Evolutionary conservation across 1,284 basidiomycete species (phyloP), one percentile per base, ranked within the genome.

Genomic region (Ceratobasidium sp.): DNA sequence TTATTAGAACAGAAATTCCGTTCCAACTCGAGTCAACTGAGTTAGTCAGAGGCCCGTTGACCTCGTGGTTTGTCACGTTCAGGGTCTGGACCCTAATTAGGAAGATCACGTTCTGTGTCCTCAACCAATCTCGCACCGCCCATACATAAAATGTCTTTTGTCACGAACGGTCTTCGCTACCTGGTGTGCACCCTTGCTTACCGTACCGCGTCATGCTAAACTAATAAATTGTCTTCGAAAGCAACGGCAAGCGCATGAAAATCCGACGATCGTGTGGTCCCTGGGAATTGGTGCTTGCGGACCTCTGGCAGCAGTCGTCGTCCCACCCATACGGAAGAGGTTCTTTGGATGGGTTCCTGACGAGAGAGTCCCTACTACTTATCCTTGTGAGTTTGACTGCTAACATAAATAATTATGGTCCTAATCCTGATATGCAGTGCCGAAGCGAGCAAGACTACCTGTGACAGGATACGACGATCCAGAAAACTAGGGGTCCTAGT

Each of bases 201-300:
- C 42, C 52, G 22, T 27, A 25, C 52, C 2, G 20, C 47, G 20
- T 8, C 22, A 25, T 2, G 40, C 20, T 38, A 47, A 31, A 43
- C 62, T 20, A 45, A 25, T 52, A 6, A 15, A 20, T 56, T 52
- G 20, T 13, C 20, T 17, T 58, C 22, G 22, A 52, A 73, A 88
- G 86, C 87, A 87, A 85, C 87, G 90, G 71, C 86, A 90, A 76
- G 93, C 94, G 40, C 96, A 98, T 82, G 94, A 97, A 81, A 88
- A 88, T 75, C 94, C 95, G 40, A 91, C 93, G 76, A 87, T 97
- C 78, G 96, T 96, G 83, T 97, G 89, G 82, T 92, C 94, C 6
- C 83, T 90, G 77, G 79, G 88, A 62, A 80, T 97, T 71, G 95
- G 94, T 50, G 76, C 81, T 64, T 81, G 85, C 78, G 94, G 94